These are phyloP conservation scores for Fusarium agapanthi DNA, from an alignment of 2,329 filamentous ascomycete genomes.

Conservation along the genomic window DNA sequence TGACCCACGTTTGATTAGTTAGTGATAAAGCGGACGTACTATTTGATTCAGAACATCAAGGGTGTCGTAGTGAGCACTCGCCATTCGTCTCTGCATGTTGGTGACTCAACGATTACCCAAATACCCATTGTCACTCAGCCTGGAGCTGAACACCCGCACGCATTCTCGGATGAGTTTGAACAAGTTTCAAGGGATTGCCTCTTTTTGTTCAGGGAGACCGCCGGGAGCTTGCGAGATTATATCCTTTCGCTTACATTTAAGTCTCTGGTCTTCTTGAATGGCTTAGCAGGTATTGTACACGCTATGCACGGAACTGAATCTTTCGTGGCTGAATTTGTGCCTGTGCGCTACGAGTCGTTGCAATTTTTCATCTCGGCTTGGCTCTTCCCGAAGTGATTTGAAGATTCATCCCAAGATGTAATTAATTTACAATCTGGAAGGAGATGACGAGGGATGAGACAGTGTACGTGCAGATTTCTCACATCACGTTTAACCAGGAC, in stretches of 20 bases:
- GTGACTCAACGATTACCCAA: neutral
- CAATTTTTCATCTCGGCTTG: neutral
- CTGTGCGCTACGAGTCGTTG: rapidly evolving
- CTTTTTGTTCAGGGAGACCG: no score
- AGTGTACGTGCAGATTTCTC: neutral
- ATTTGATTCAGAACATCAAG: neutral
- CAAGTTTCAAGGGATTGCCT: neutral
- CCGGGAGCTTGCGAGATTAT: neutral
- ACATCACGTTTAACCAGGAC: neutral
- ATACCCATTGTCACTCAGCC: neutral
- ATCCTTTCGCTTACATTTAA: neutral
- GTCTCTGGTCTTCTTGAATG: neutral
- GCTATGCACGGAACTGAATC: neutral
- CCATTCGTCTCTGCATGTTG: neutral
- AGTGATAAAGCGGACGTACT: no score
- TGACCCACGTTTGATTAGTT: neutral
- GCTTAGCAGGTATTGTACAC: neutral
- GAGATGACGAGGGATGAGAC: rapidly evolving
- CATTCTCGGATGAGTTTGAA: neutral
- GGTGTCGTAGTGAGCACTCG: rapidly evolving
- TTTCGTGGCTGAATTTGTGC: neutral
- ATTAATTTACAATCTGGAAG: neutral
- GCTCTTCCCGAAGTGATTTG: rapidly evolving
- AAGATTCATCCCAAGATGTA: neutral
- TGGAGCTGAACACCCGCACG: neutral